Evolutionary conservation across 208 protist species (phyloP).

Genomic region (Trichomonas gallinae): DNA sequence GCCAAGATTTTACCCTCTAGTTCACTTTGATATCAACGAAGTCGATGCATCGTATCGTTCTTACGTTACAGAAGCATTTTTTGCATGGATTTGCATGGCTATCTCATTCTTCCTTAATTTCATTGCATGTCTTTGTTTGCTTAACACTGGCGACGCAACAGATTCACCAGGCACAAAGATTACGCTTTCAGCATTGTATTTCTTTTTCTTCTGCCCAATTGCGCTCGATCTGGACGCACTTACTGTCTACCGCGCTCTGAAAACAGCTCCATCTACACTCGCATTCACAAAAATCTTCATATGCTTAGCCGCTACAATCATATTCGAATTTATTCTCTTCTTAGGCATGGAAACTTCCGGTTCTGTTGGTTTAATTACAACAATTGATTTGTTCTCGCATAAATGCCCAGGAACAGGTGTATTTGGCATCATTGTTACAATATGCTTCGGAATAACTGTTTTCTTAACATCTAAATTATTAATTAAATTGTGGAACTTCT

Average conservation of each 20-base stretch:
- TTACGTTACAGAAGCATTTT: neutral
- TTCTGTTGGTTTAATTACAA: neutral
- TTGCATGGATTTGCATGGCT: neutral
- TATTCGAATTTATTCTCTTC: neutral
- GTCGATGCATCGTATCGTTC: neutral
- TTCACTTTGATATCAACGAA: slow-evolving; percentile 19
- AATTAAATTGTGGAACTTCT: neutral
- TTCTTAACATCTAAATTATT: neutral
- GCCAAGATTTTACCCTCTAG: neutral
- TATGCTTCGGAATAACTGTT: neutral
- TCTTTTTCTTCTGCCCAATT: neutral
- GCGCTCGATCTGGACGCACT: neutral
- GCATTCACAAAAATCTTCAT: neutral
- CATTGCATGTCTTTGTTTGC: neutral
- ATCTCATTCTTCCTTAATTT: neutral
- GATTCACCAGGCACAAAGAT: slow-evolving; percentile 1
- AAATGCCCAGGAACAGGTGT: neutral
- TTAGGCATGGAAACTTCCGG: neutral
- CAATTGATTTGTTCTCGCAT: neutral
- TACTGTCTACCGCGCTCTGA: neutral
- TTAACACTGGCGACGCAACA: neutral
- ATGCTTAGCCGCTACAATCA: neutral
- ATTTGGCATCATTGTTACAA: neutral
- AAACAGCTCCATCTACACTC: neutral
- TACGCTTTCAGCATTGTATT: neutral